phyloP scores from a whole-genome alignment of 129 eudicot genomes.

The Helianthus tuberosus region DNA sequence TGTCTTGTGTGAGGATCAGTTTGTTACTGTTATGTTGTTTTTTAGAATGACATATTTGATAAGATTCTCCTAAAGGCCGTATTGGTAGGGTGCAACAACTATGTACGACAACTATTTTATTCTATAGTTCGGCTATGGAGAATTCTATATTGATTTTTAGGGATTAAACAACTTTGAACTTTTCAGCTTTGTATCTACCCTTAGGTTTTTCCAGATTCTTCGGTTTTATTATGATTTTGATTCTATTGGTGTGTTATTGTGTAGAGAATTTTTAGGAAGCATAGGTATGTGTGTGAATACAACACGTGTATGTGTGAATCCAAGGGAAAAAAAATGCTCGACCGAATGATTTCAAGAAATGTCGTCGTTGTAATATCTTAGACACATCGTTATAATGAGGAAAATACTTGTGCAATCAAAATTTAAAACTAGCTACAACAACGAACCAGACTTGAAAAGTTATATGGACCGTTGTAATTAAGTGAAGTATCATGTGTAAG shows the following conservation, averaged over 20 bases:
- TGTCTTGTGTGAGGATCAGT: constrained; percentile 29
- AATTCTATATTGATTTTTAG: constrained; percentile 26
- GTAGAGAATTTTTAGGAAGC: too few species aligned
- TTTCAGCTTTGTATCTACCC: constrained; percentile 17
- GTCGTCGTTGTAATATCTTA: too few species aligned
- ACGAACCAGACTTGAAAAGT: too few species aligned
- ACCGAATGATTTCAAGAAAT: too few species aligned
- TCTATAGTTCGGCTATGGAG: constrained; percentile 14
- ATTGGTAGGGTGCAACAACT: constrained; percentile 11
- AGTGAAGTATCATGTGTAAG: too few species aligned
- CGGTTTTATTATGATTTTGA: neutral
- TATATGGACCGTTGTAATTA: too few species aligned
- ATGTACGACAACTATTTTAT: constrained; percentile 19
- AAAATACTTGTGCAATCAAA: too few species aligned
- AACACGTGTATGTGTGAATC: too few species aligned
- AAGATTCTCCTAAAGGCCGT: constrained; percentile 37
- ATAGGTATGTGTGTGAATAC: too few species aligned
- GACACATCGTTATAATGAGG: too few species aligned
- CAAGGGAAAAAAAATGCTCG: too few species aligned
- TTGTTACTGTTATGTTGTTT: constrained; percentile 9
- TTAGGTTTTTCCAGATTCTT: neutral
- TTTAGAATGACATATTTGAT: constrained; percentile 24
- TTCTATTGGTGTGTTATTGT: neutral
- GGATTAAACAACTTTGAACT: constrained; percentile 14
- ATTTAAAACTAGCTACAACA: too few species aligned